Evolutionary conservation across 352 stramenopile genomes (phyloP).

Genomic region (Globisporangium parvum): DNA sequence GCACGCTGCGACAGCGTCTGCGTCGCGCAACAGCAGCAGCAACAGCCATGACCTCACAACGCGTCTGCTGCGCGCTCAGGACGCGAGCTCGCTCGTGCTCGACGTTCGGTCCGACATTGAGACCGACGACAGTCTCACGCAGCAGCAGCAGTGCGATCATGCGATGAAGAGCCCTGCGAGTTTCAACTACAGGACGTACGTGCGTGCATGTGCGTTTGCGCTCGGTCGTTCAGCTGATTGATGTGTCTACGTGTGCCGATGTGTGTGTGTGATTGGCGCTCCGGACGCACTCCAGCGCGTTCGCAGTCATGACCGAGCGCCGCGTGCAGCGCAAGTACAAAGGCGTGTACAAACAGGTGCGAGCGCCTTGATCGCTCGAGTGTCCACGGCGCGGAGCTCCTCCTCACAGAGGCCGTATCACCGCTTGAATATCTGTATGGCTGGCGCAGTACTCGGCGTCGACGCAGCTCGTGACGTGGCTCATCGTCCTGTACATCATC

Average conservation of each 20-base stretch:
- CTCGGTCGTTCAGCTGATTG: no score
- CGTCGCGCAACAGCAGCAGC: background rate
- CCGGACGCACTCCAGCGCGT: no score
- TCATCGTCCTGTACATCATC: conserved; percentile 52
- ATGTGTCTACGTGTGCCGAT: no score
- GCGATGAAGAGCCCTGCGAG: background rate
- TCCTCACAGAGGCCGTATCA: background rate
- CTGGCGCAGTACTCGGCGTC: conserved; percentile 34
- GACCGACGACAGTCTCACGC: background rate
- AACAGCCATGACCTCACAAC: conserved; percentile 1
- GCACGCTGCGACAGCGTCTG: no score
- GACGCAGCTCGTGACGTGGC: conserved; percentile 42
- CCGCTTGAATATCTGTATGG: no score
- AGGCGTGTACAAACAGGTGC: conserved; percentile 50
- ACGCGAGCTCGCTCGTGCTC: background rate
- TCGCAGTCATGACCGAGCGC: conserved; percentile 50
- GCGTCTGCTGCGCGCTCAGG: conserved; percentile 2
- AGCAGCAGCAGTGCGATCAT: background rate
- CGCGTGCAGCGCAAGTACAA: conserved; percentile 45
- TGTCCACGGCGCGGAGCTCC: background rate
- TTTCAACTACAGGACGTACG: conserved; percentile 11
- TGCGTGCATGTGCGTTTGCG: no score
- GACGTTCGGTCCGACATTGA: background rate
- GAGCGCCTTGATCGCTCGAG: background rate
- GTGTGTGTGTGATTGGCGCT: no score